Conservation (phyloP, 1,284 basidiomycete species). For the Puccinia coronata region DNA sequence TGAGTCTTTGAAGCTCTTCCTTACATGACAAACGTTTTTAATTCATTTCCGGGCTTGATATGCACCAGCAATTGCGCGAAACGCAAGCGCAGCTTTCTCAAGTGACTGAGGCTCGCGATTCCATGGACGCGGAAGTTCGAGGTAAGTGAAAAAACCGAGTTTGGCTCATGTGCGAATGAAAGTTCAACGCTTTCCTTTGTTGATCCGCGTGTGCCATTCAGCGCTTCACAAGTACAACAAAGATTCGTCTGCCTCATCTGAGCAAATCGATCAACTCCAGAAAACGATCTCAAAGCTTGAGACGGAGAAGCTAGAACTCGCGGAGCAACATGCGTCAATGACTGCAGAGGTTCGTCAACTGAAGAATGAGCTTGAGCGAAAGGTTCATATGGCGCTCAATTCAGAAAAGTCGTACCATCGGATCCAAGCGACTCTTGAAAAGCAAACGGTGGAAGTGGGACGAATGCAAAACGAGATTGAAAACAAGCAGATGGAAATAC, state of each 20-base stretch:
- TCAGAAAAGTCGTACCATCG: slow-evolving; percentile 32
- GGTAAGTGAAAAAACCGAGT: not conserved
- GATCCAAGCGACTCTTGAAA: slow-evolving; percentile 26
- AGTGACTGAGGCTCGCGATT: slow-evolving; percentile 39
- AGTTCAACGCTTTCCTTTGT: not conserved
- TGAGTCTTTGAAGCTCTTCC: slow-evolving; percentile 4
- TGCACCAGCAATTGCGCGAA: slow-evolving; percentile 20
- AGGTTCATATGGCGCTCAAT: not conserved
- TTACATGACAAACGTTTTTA: not conserved
- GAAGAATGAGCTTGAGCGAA: slow-evolving; percentile 1
- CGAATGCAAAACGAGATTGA: slow-evolving; percentile 19
- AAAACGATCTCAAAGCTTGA: slow-evolving; percentile 30
- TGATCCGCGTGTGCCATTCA: not conserved
- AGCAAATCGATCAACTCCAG: slow-evolving; percentile 30
- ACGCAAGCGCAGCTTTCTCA: slow-evolving; percentile 37
- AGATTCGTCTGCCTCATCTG: slow-evolving; percentile 17
- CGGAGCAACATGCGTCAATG: slow-evolving; percentile 13
- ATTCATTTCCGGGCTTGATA: not conserved
- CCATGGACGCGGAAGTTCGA: slow-evolving; percentile 39
- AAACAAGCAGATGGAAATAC: slow-evolving; percentile 32
- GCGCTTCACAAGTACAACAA: slow-evolving; percentile 30
- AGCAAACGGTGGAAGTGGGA: slow-evolving; percentile 4
- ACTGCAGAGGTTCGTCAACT: slow-evolving; percentile 16
- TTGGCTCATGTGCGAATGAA: not conserved
- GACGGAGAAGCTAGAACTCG: slow-evolving; percentile 18